phyloP scores from a whole-genome alignment of 2,329 filamentous ascomycete species.

The Pyrenophora teres region DNA sequence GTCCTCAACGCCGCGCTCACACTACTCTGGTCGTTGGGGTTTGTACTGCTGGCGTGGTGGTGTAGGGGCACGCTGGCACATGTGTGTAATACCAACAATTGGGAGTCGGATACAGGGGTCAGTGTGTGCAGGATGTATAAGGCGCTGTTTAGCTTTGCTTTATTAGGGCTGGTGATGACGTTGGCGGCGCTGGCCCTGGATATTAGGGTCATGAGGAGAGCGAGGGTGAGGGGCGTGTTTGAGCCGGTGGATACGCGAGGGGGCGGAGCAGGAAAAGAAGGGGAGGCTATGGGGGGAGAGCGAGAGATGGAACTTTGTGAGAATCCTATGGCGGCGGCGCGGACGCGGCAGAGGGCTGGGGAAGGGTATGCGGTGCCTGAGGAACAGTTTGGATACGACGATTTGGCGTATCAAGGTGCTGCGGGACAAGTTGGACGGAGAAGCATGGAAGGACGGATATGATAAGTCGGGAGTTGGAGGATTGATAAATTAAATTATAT shows the following conservation, averaged over 20 bases:
- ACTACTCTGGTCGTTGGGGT: constrained; percentile 58
- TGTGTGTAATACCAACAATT: constrained; percentile 56
- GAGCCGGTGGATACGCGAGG: constrained; percentile 51
- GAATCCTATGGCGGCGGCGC: constrained; percentile 25
- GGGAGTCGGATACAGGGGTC: constrained; percentile 60
- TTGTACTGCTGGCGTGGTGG: constrained; percentile 60
- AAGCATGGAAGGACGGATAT: constrained; percentile 22
- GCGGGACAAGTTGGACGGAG: constrained; percentile 21
- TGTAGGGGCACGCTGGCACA: constrained; percentile 58
- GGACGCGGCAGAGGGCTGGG: constrained; percentile 10
- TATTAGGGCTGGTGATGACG: constrained; percentile 55
- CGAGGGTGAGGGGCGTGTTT: constrained; percentile 56
- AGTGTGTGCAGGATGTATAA: constrained; percentile 64
- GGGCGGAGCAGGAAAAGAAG: constrained; percentile 32
- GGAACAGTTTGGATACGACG: constrained; percentile 50
- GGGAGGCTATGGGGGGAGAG: not conserved
- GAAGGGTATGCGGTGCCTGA: constrained; percentile 50
- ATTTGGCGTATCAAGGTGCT: constrained; percentile 50
- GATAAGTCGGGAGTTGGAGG: not conserved
- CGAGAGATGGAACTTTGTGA: constrained; percentile 27
- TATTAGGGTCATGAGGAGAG: constrained; percentile 49
- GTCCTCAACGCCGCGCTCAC: constrained; percentile 55
- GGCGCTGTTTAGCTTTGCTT: constrained; percentile 61
- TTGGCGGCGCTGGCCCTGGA: constrained; percentile 57
- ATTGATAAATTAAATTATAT: not conserved